Conservation (phyloP, 192 early-diverging fungal genomes). For the Coemansia sp. region DNA sequence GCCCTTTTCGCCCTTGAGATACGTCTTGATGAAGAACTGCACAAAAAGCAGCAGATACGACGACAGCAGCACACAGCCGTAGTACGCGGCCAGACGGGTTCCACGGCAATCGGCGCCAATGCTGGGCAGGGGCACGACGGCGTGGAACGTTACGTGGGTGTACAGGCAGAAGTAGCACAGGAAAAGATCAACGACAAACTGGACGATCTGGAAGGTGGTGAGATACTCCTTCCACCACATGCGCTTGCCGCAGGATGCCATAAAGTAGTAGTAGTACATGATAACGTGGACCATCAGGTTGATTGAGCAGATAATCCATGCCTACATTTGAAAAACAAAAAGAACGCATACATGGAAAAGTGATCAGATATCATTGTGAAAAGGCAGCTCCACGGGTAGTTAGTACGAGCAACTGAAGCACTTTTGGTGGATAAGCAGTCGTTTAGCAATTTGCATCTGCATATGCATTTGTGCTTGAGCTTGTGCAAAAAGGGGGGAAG, state of each 20-base stretch:
- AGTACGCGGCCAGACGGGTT: conserved; percentile 71
- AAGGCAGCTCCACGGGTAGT: no score
- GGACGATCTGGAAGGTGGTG: conserved; percentile 90
- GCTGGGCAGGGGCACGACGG: conserved; percentile 65
- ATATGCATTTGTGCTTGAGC: no score
- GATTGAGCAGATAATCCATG: conserved; percentile 60
- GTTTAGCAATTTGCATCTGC: no score
- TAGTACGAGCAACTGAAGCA: no score
- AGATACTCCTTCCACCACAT: conserved; percentile 95
- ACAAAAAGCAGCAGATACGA: conserved; percentile 87
- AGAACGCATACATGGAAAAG: not conserved
- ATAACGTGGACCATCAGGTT: conserved; percentile 90
- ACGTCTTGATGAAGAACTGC: conserved; percentile 87
- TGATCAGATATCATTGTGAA: not conserved
- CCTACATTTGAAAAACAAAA: conserved; percentile 22
- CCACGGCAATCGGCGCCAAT: conserved; percentile 74
- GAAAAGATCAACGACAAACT: conserved; percentile 86
- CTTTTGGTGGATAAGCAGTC: no score
- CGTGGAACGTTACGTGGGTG: conserved; percentile 72
- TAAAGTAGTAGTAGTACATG: conserved; percentile 94
- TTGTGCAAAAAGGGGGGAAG: not conserved
- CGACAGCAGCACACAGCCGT: conserved; percentile 76
- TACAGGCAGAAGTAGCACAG: conserved; percentile 86
- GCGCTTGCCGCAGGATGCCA: conserved; percentile 72
- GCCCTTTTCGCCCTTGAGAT: conserved; percentile 59